These are phyloP conservation scores for Aspergillus transmontanensis DNA, from an alignment of 2,329 filamentous ascomycete genomes.

Conservation along the genomic window DNA sequence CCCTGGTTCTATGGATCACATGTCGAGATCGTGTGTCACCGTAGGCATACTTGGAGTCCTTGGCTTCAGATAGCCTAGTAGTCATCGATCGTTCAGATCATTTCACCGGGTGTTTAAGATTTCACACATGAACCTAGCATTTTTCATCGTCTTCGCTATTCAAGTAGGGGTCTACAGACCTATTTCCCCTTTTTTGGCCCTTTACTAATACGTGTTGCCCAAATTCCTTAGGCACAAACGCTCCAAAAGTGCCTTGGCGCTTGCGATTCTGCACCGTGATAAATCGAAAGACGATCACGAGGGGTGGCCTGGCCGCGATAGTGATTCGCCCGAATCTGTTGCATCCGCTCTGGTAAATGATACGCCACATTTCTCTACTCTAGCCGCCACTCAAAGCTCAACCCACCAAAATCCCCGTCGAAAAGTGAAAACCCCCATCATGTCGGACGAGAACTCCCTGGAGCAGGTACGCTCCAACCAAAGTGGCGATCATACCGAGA, in stretches of 20 bases:
- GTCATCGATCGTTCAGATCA: neutral
- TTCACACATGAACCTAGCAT: neutral
- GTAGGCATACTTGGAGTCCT: neutral
- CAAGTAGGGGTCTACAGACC: neutral
- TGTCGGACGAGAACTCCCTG: constrained; percentile 26
- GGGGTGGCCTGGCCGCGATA: constrained; percentile 26
- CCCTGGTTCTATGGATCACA: constrained; percentile 25
- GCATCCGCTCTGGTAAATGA: constrained; percentile 28
- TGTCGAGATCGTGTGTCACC: neutral
- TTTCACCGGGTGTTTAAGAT: neutral
- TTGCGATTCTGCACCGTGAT: constrained; percentile 57
- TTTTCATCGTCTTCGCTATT: neutral
- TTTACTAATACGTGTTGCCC: constrained; percentile 35
- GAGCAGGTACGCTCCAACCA: constrained; percentile 31
- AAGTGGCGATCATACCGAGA: constrained; percentile 32
- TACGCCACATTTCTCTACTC: constrained; percentile 30
- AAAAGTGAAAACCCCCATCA: constrained; percentile 25
- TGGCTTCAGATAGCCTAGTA: neutral
- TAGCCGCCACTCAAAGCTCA: constrained; percentile 34
- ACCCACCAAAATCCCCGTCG: constrained; percentile 33
- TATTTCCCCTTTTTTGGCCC: constrained; percentile 4
- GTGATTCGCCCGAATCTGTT: constrained; percentile 29
- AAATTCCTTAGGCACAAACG: constrained; percentile 51
- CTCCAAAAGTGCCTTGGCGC: constrained; percentile 56
- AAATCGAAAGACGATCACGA: constrained; percentile 48